Conservation (phyloP, 768 basidiomycete genomes). For the Naganishia vaughanmartiniae region DNA sequence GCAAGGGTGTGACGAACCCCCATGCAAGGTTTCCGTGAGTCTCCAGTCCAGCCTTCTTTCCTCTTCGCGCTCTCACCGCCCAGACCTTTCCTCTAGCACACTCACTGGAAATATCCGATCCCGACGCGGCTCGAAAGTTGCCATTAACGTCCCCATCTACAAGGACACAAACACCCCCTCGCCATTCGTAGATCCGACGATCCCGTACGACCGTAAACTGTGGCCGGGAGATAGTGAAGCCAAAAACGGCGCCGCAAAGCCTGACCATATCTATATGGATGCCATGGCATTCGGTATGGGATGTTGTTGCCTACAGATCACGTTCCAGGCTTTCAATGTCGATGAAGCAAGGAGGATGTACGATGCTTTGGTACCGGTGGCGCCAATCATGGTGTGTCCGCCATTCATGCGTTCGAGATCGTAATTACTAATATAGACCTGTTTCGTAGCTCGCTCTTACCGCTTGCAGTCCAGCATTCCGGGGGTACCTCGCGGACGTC, state of each 20-base stretch:
- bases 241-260: constrained; percentile 78
- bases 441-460: constrained; percentile 67
- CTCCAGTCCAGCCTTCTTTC: background rate
- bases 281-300: constrained; percentile 99
- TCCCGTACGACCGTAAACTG: constrained; percentile 77
- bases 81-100: constrained; percentile 60
- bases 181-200: constrained; percentile 88
- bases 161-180: constrained; percentile 80
- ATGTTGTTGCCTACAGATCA: constrained; percentile 93
- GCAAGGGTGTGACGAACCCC: constrained; percentile 92
- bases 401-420: constrained; percentile 44
- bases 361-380: constrained; percentile 90
- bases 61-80: constrained; percentile 2
- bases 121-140: constrained; percentile 86
- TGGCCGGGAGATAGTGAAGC: constrained; percentile 89
- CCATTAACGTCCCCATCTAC: constrained; percentile 90
- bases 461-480: constrained; percentile 90
- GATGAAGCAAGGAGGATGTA: constrained; percentile 88
- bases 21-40: constrained; percentile 97
- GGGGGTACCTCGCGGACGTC: constrained; percentile 91
- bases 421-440: constrained; percentile 54
- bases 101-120: constrained; percentile 94
- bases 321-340: constrained; percentile 94
- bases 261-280: constrained; percentile 93
- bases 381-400: constrained; percentile 69